Conservation (phyloP, 2,329 filamentous ascomycete species). For the Aspergillus udagawae region DNA sequence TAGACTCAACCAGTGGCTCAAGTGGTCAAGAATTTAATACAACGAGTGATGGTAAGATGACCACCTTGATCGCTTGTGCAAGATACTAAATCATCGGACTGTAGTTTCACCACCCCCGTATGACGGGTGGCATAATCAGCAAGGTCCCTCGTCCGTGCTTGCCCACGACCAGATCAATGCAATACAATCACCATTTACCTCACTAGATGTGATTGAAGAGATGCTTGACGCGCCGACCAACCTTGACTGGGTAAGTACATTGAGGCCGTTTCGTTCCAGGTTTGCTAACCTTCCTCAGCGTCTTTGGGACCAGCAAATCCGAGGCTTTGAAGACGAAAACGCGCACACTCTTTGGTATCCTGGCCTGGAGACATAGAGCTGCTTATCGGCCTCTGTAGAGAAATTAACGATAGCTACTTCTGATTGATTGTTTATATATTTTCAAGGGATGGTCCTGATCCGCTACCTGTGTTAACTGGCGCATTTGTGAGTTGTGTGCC, state of each 20-base stretch:
- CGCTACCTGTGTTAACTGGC: too few species aligned
- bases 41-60: neutral
- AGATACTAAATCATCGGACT: neutral
- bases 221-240: conserved; percentile 31
- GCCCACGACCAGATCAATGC: conserved; percentile 1
- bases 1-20: neutral
- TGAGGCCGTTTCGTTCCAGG: neutral
- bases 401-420: too few species aligned
- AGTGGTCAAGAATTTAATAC: neutral
- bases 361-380: neutral
- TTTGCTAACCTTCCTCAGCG: conserved; percentile 12
- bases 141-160: conserved; percentile 2
- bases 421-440: too few species aligned
- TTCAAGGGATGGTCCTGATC: too few species aligned
- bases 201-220: conserved; percentile 28
- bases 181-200: conserved; percentile 6
- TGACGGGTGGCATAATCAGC: conserved; percentile 6
- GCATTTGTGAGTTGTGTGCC: too few species aligned
- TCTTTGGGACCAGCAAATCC: conserved; percentile 23
- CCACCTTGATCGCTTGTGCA: neutral
- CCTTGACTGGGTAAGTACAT: conserved; percentile 30
- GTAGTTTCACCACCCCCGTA: conserved; percentile 13
- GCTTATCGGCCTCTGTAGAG: neutral
- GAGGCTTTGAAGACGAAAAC: conserved; percentile 1
- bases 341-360: neutral